These are phyloP conservation scores for Populus tremula DNA, from an alignment of 345 rosid genomes.

Conservation along the genomic window DNA sequence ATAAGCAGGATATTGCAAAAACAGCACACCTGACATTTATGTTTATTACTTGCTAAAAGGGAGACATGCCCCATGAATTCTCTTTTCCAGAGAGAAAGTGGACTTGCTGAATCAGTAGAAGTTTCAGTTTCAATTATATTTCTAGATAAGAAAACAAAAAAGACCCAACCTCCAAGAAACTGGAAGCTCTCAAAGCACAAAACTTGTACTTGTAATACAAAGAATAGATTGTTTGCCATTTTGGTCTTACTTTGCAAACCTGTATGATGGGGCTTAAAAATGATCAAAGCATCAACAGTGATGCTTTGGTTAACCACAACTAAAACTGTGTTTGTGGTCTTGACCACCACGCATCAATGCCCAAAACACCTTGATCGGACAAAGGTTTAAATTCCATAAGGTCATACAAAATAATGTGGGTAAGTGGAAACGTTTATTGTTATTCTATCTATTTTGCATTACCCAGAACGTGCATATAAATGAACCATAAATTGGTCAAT, in stretches of 20 bases:
- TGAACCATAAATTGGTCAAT: neutral
- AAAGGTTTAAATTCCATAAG: neutral
- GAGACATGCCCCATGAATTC: neutral
- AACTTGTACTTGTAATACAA: neutral
- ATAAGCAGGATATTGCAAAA: slow-evolving; percentile 12
- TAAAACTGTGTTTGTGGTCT: neutral
- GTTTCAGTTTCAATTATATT: neutral
- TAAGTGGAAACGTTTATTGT: neutral
- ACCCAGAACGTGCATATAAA: neutral
- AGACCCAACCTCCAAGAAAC: neutral
- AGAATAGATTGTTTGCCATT: neutral
- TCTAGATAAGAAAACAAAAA: neutral
- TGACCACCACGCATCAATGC: neutral
- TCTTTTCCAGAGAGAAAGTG: neutral
- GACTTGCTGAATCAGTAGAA: neutral
- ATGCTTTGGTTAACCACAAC: neutral
- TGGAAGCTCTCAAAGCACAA: neutral
- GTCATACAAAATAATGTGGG: neutral
- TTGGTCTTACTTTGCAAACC: neutral
- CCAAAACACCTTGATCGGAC: neutral
- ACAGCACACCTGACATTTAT: neutral
- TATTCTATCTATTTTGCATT: neutral
- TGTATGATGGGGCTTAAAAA: neutral
- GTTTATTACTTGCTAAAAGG: neutral
- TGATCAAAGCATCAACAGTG: neutral